Base-by-base conservation (phyloP, 1,284 basidiomycete genomes). In the Naganishia albida region DNA sequence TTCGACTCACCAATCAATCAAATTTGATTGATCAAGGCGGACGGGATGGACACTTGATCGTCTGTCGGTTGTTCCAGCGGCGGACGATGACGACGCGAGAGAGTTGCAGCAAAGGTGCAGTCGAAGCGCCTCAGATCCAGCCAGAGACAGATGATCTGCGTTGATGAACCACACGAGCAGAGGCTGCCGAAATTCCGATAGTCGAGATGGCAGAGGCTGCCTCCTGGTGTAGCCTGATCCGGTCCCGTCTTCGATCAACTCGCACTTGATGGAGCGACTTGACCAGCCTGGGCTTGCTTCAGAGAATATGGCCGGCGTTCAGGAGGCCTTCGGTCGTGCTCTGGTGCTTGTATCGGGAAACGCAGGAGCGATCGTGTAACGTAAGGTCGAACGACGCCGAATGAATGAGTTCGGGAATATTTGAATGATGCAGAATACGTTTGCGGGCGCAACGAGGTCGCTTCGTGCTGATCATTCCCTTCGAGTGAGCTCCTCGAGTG, bases 211-310 rank as follows among this genome's bases (percentile, higher is more conserved):
- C 16, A 52, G 50, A 52, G 8, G 50, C 30, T 26, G 50, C 20
- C 34, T 34, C 34, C 34, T 34, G 53, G n/a, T 43, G 53, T 23
- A 34, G 39, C 7, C n/a, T 18, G 23, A 40, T 50, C 38, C 46
- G 46, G 56, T 18, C 38, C 46, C 46, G 56, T 49, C 46, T 49
- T 60, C 48, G 56, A 50, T 60, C 56, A 49, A 49, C 18, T 12
- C 26, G 18, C 55, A 20, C 30, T 34, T 34, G 26, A 46, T 57
- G 55, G 18, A 57, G 56, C 56, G 4, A 34, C 34, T 34, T 10
- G 34, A 34, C 34, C 34, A n/a, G 28, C 42, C 55, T 46, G 28
- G 49, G 49, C 23, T 34, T 39, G 51, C 34, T 53, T 34, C 30
- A 6, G 20, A 51, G 28, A 28, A 51, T 16, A 28, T 28, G 25